Evolutionary conservation across 495 filamentous ascomycete species (phyloP).

Genomic region (Parathielavia appendiculata): DNA sequence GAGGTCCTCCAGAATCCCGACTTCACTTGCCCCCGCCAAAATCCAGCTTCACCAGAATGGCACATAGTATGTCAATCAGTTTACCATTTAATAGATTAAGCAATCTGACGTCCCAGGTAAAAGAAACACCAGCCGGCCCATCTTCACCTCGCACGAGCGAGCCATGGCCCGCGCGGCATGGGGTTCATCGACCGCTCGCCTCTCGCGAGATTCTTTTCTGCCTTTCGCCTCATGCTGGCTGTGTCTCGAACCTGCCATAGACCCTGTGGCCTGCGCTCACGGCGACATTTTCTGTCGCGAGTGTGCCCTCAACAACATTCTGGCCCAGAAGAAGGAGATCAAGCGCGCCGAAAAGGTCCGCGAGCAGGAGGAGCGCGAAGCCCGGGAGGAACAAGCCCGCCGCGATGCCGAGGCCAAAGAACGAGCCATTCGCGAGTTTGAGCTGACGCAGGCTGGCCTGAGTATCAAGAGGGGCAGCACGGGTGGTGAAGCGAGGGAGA

Average conservation of each 20-base stretch:
- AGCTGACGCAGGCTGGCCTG: constrained; percentile 64
- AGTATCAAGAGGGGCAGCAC: constrained; percentile 47
- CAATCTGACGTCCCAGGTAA: constrained; percentile 54
- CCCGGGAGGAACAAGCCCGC: constrained; percentile 48
- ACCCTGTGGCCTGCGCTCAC: constrained; percentile 67
- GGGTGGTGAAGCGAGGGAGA: constrained; percentile 31
- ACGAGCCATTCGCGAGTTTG: constrained; percentile 57
- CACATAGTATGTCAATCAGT: constrained; percentile 53
- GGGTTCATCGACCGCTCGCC: constrained; percentile 76
- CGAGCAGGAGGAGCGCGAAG: constrained; percentile 53
- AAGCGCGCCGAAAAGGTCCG: constrained; percentile 68
- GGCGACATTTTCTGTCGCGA: constrained; percentile 97
- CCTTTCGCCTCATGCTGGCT: constrained; percentile 86
- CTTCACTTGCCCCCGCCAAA: neutral
- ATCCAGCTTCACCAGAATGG: constrained; percentile 36
- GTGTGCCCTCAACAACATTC: constrained; percentile 84
- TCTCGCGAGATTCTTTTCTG: constrained; percentile 88
- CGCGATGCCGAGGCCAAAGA: constrained; percentile 56
- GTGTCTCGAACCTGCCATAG: constrained; percentile 76
- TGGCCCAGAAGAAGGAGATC: constrained; percentile 89
- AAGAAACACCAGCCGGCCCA: constrained; percentile 91
- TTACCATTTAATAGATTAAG: neutral
- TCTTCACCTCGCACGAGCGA: constrained; percentile 94
- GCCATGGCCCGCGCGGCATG: constrained; percentile 71
- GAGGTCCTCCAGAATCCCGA: neutral